phyloP scores from a whole-genome alignment of 306 rosid genomes.

The Ormosia emarginata region DNA sequence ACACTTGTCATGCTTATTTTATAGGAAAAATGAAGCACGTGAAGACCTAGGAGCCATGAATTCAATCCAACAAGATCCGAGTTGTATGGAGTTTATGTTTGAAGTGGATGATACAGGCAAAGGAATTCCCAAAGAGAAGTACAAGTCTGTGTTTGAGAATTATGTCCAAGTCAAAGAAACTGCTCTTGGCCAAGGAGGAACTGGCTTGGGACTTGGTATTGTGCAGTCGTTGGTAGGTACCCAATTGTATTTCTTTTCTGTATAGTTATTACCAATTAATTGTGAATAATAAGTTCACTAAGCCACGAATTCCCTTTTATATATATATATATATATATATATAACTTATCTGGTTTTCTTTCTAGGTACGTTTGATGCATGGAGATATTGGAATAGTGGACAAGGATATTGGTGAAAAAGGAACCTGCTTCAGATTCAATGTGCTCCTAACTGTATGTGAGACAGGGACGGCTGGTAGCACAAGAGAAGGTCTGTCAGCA shows the following conservation, averaged over 20 bases:
- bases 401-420: constrained; percentile 55
- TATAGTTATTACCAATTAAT: neutral
- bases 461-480: neutral
- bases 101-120: constrained; percentile 82
- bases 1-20: constrained; percentile 30
- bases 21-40: constrained; percentile 17
- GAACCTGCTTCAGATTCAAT: constrained; percentile 71
- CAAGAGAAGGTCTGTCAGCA: constrained; percentile 20
- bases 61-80: constrained; percentile 20
- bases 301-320: neutral
- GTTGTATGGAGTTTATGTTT: constrained; percentile 49
- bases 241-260: neutral
- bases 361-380: constrained; percentile 70
- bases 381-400: constrained; percentile 67
- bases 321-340: neutral
- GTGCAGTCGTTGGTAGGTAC: constrained; percentile 69
- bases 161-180: constrained; percentile 76
- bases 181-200: constrained; percentile 53
- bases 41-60: constrained; percentile 31
- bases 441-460: constrained; percentile 36
- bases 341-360: neutral
- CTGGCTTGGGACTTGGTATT: constrained; percentile 90
- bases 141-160: constrained; percentile 57
- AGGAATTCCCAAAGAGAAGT: constrained; percentile 76
- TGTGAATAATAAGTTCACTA: neutral